A percentile compares a stretch with the other conserved stretches of the same genome.
phyloP scores from a whole-genome alignment of 768 basidiomycete genomes.

The Boletus insuetus region DNA sequence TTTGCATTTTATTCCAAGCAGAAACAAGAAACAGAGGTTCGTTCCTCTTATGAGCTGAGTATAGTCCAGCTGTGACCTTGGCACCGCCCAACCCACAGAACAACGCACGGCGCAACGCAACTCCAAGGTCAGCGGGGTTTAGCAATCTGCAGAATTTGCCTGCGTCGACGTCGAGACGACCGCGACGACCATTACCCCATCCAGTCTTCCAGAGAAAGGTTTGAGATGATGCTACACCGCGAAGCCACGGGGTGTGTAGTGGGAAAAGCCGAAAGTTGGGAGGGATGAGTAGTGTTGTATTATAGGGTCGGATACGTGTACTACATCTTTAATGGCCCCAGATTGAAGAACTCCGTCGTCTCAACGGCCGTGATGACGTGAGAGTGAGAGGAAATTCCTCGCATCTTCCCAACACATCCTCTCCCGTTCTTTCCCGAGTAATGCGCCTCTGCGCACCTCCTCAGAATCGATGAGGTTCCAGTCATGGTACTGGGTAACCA shows the following conservation, averaged over 20 bases:
- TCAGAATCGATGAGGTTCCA: conserved; percentile 77
- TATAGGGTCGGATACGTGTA: conserved; percentile 2
- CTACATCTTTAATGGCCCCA: conserved; percentile 4
- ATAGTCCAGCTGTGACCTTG: background rate
- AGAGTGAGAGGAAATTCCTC: conserved; percentile 26
- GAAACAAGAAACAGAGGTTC: conserved; percentile 40
- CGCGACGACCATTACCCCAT: conserved; percentile 30
- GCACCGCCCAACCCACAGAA: conserved; percentile 14
- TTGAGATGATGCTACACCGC: conserved; percentile 1
- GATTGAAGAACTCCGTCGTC: background rate
- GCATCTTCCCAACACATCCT: conserved; percentile 71
- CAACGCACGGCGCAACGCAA: conserved; percentile 21
- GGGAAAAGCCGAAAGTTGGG: background rate
- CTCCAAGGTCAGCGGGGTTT: conserved; percentile 20
- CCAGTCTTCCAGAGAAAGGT: conserved; percentile 26
- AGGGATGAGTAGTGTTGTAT: conserved; percentile 7
- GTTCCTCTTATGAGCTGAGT: conserved; percentile 1
- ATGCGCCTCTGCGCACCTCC: conserved; percentile 60
- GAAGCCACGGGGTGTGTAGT: background rate
- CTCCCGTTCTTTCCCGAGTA: conserved; percentile 68
- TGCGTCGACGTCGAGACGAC: conserved; percentile 18
- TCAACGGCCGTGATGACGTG: conserved; percentile 8
- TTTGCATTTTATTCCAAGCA: conserved; percentile 73
- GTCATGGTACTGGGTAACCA: conserved; percentile 61
- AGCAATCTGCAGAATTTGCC: conserved; percentile 29